A percentile compares a stretch with the other conserved stretches of the same genome.
Evolutionary conservation across 2,329 filamentous ascomycete species (phyloP).

Genomic region (Cercospora sp.): DNA sequence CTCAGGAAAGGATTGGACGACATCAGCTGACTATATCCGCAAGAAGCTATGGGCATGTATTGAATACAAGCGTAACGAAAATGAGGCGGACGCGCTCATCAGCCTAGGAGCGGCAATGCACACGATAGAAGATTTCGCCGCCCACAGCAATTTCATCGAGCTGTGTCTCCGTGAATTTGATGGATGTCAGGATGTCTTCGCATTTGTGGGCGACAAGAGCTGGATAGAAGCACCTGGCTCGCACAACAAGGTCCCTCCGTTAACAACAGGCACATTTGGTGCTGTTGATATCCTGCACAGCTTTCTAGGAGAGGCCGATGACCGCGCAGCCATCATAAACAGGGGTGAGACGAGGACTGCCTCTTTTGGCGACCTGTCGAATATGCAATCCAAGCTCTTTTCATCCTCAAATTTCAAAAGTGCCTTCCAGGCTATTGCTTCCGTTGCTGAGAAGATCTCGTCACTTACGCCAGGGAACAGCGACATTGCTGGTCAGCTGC

Average conservation of each 20-base stretch:
- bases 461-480: neutral
- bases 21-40: constrained; percentile 77
- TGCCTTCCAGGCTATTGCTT: neutral
- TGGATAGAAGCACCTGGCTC: constrained; percentile 40
- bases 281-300: constrained; percentile 50
- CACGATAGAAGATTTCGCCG: constrained; percentile 70
- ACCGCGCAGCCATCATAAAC: constrained; percentile 41
- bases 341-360: neutral
- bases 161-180: constrained; percentile 43
- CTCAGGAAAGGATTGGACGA: constrained; percentile 74
- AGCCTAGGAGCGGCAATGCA: constrained; percentile 76
- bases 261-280: constrained; percentile 55
- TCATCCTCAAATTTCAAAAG: neutral
- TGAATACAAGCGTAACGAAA: neutral
- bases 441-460: neutral
- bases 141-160: constrained; percentile 54
- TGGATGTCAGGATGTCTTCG: constrained; percentile 44
- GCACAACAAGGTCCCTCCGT: constrained; percentile 35
- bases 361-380: neutral
- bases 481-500: neutral
- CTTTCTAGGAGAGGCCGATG: constrained; percentile 48
- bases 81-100: constrained; percentile 64
- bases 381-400: constrained; percentile 1
- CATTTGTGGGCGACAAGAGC: constrained; percentile 48
- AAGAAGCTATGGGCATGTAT: constrained; percentile 64